These are phyloP conservation scores for Prinsepia uniflora DNA, from an alignment of 306 rosid species.

Conservation along the genomic window DNA sequence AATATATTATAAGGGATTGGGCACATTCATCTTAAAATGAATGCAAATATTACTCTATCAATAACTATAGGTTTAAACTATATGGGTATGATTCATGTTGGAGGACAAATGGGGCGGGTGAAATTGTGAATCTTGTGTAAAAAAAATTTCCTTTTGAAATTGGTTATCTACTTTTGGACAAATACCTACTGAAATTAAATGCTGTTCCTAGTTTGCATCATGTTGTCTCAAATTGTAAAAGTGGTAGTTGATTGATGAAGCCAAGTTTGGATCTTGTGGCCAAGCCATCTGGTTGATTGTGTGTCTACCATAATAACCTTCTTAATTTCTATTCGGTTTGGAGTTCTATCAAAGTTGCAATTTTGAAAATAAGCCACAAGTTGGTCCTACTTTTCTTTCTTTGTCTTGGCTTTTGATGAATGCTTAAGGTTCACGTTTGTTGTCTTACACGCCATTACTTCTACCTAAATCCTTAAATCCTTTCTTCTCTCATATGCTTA, in stretches of 20 bases:
- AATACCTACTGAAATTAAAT: constrained; percentile 20
- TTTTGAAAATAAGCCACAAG: neutral
- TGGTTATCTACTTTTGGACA: constrained; percentile 8
- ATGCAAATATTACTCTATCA: too few relatives aligned
- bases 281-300: neutral
- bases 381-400: neutral
- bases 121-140: neutral
- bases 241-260: constrained; percentile 23
- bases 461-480: neutral
- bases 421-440: constrained; percentile 15
- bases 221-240: constrained; percentile 7
- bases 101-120: constrained; percentile 7
- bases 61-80: too few relatives aligned
- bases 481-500: neutral
- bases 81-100: too few relatives aligned
- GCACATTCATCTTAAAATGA: too few relatives aligned
- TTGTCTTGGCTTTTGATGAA: neutral
- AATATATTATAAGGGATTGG: too few relatives aligned
- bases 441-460: constrained; percentile 6
- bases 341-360: neutral
- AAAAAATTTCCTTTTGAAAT: constrained; percentile 11
- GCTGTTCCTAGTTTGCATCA: constrained; percentile 2
- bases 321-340: too few relatives aligned
- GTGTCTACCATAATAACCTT: neutral
- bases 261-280: constrained; percentile 2